Conservation (phyloP, 2,329 filamentous ascomycete genomes). For the Samsoniella hepiali region DNA sequence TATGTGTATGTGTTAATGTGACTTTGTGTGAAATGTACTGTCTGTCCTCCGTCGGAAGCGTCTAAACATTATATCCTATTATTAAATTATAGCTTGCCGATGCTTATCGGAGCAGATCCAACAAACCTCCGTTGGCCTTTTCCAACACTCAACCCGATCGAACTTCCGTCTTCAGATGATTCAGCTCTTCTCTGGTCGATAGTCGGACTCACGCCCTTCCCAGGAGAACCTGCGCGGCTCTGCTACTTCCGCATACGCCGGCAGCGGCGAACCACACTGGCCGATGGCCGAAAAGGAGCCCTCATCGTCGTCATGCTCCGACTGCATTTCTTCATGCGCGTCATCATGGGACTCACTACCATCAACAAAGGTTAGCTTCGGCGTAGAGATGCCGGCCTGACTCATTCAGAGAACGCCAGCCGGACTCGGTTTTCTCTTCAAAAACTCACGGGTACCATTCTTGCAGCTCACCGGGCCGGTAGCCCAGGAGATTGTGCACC, state of each 20-base stretch:
- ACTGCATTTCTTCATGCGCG: background rate
- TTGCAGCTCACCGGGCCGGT: background rate
- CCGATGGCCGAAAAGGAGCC: background rate
- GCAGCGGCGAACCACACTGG: background rate
- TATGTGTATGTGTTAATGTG: background rate
- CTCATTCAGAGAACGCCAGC: no score
- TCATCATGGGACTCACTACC: constrained; percentile 1
- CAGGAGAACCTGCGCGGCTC: constrained; percentile 12
- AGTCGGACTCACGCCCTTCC: constrained; percentile 10
- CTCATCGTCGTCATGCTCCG: background rate
- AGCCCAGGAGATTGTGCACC: constrained; percentile 16
- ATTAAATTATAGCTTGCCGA: background rate
- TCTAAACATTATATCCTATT: background rate
- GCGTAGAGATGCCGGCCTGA: constrained; percentile 8
- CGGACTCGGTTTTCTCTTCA: background rate
- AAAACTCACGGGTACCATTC: constrained; percentile 30
- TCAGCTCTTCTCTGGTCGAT: constrained; percentile 11
- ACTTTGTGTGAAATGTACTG: background rate
- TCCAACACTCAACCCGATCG: no score
- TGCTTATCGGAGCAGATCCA: background rate
- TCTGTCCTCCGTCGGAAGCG: no score
- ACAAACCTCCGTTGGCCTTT: background rate
- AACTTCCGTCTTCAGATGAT: no score
- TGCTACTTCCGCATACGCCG: constrained; percentile 6
- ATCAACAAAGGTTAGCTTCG: constrained; percentile 10